Percentiles rank a stretch among this genome's conserved stretches.
Evolutionary conservation across 176 grass and related monocot species (phyloP).

Genomic region (Bromus sterilis): DNA sequence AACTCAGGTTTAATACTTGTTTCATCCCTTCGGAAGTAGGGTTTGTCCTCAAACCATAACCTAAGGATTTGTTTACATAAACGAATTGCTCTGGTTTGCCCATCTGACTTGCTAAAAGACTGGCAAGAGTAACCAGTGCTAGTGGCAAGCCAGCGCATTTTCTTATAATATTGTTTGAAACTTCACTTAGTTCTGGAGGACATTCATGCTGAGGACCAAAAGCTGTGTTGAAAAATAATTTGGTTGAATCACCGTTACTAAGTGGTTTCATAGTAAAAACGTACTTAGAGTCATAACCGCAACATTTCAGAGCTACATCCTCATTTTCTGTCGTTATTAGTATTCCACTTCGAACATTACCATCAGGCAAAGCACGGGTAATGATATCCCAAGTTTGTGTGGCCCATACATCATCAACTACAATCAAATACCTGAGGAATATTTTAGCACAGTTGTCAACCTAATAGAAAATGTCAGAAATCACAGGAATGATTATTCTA

Average conservation of each 20-base stretch:
- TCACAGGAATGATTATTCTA: not conserved
- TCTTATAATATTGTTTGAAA: not conserved
- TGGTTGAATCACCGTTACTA: not conserved
- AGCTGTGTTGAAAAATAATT: not conserved
- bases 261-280: constrained; percentile 10
- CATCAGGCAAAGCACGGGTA: not conserved
- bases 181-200: not conserved
- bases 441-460: not conserved
- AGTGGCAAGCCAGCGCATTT: constrained; percentile 24
- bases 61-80: constrained; percentile 12
- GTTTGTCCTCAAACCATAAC: not conserved
- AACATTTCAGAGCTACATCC: constrained; percentile 25
- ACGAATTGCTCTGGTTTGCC: not conserved
- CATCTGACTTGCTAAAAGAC: not conserved
- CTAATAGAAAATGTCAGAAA: not conserved
- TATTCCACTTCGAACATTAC: not conserved
- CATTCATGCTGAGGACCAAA: not conserved
- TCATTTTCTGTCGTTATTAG: constrained; percentile 18
- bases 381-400: constrained; percentile 19
- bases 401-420: constrained; percentile 21
- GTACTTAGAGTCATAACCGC: not conserved
- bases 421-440: constrained; percentile 19
- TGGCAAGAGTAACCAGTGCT: constrained; percentile 1
- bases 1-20: constrained; percentile 6
- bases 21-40: constrained; percentile 6